Evolutionary conservation across 2,329 filamentous ascomycete species (phyloP).

Genomic region (Gaeumannomyces tritici): DNA sequence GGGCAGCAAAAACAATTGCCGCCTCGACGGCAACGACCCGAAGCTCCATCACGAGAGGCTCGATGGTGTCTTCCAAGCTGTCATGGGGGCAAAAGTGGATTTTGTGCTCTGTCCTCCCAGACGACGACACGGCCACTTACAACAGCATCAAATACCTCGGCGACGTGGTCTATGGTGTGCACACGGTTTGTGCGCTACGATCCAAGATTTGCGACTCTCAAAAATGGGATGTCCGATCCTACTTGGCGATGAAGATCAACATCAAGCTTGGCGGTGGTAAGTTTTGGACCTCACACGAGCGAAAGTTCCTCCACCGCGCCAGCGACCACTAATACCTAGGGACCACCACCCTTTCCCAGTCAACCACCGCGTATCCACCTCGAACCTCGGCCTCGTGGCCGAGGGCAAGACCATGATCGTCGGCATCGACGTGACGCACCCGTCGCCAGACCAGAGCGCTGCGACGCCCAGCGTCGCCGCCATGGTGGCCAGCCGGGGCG

Average conservation of each 20-base stretch:
- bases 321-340: too few species aligned
- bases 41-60: not conserved
- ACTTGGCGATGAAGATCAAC: constrained; percentile 71
- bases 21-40: not conserved
- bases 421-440: constrained; percentile 84
- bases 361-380: constrained; percentile 44
- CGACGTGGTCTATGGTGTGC: constrained; percentile 58
- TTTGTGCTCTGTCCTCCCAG: constrained; percentile 45
- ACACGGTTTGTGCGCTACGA: constrained; percentile 53
- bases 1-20: not conserved
- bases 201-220: constrained; percentile 20
- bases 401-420: constrained; percentile 74
- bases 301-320: too few species aligned
- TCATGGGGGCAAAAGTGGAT: constrained; percentile 5
- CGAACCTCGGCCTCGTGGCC: not conserved
- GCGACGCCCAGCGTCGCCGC: constrained; percentile 54
- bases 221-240: constrained; percentile 48
- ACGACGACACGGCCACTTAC: constrained; percentile 41
- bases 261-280: constrained; percentile 60
- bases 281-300: not conserved
- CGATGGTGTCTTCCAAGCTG: not conserved
- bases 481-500: constrained; percentile 68
- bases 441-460: constrained; percentile 29
- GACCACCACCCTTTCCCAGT: constrained; percentile 13
- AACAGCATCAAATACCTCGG: constrained; percentile 56